These are phyloP conservation scores for Rhizodiscina lignyota DNA, from an alignment of 495 filamentous ascomycete genomes.

Conservation along the genomic window DNA sequence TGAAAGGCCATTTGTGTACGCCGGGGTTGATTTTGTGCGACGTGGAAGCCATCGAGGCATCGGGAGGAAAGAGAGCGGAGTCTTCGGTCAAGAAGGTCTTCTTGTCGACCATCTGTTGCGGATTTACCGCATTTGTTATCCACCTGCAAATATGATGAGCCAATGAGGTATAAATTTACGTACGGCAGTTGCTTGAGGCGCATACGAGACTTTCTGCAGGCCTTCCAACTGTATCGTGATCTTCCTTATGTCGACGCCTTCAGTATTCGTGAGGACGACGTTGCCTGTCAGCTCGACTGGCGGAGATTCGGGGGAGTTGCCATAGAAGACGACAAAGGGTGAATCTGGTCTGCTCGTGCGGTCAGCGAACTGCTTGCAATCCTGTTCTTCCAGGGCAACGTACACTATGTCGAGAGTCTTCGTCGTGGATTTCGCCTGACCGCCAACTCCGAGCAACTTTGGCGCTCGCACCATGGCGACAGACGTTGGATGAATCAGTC, in stretches of 20 bases:
- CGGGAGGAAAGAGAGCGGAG: constrained; percentile 12
- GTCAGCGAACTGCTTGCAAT: constrained; percentile 3
- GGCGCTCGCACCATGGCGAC: constrained; percentile 8
- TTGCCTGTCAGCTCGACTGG: constrained; percentile 17
- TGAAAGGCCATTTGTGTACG: constrained; percentile 85
- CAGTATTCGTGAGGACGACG: constrained; percentile 18
- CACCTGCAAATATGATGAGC: constrained; percentile 6
- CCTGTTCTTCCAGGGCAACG: background rate
- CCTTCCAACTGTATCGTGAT: constrained; percentile 19
- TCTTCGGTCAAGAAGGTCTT: constrained; percentile 15
- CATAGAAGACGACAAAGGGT: constrained; percentile 22
- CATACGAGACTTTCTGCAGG: constrained; percentile 20
- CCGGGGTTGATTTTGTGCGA: constrained; percentile 49
- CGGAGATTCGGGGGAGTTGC: constrained; percentile 17
- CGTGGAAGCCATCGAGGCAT: constrained; percentile 19
- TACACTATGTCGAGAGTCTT: constrained; percentile 16
- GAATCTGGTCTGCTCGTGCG: constrained; percentile 13
- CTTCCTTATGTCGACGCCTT: constrained; percentile 18
- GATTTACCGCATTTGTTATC: constrained; percentile 8
- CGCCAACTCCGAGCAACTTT: too few species aligned
- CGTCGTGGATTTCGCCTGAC: background rate
- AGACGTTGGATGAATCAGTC: too few species aligned
- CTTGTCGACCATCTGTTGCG: constrained; percentile 18
- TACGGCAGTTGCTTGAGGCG: background rate
- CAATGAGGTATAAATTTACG: background rate